Evolutionary conservation across 1,139 yeast genomes (phyloP).

Genomic region (Kodamaea derodonti): DNA sequence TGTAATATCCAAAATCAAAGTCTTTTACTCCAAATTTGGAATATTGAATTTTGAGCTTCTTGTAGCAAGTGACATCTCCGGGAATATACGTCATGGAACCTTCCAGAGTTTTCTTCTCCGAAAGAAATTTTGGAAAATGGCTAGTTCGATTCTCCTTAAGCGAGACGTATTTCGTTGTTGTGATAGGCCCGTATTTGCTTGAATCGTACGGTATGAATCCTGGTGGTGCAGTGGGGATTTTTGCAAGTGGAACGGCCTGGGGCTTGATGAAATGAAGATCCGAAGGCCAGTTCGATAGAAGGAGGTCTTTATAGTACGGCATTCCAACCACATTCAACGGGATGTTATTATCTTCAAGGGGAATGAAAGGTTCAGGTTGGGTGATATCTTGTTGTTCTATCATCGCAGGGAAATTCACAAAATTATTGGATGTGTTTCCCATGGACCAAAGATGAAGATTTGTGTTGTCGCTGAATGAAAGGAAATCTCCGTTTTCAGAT

Average conservation of each 20-base stretch:
- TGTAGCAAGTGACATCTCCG: slow-evolving; percentile 76
- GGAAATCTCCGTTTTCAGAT: slow-evolving; percentile 76
- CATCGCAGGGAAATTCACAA: slow-evolving; percentile 45
- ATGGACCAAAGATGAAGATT: slow-evolving; percentile 75
- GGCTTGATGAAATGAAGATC: slow-evolving; percentile 54
- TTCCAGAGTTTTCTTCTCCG: too few species aligned
- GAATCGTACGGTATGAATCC: slow-evolving; percentile 47
- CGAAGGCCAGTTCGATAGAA: slow-evolving; percentile 77
- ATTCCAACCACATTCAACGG: slow-evolving; percentile 76
- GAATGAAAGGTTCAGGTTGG: slow-evolving; percentile 22
- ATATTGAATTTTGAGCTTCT: slow-evolving; percentile 72
- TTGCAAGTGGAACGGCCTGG: slow-evolving; percentile 51
- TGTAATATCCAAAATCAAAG: slow-evolving; percentile 85
- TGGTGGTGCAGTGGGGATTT: slow-evolving; percentile 38
- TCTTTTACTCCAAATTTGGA: slow-evolving; percentile 92
- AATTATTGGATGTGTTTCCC: slow-evolving; percentile 31
- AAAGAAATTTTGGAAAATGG: too few species aligned
- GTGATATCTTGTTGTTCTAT: slow-evolving; percentile 47
- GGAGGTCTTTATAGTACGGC: slow-evolving; percentile 79
- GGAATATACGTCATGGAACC: too few species aligned
- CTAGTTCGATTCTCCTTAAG: slow-evolving; percentile 1
- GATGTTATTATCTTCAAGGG: slow-evolving; percentile 33
- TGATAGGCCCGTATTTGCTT: slow-evolving; percentile 44
- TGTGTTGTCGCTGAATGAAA: slow-evolving; percentile 67
- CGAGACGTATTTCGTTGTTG: slow-evolving; percentile 38